Evolutionary conservation across 805 yeast genomes (phyloP).

Genomic region (Torulaspora microellipsoides): DNA sequence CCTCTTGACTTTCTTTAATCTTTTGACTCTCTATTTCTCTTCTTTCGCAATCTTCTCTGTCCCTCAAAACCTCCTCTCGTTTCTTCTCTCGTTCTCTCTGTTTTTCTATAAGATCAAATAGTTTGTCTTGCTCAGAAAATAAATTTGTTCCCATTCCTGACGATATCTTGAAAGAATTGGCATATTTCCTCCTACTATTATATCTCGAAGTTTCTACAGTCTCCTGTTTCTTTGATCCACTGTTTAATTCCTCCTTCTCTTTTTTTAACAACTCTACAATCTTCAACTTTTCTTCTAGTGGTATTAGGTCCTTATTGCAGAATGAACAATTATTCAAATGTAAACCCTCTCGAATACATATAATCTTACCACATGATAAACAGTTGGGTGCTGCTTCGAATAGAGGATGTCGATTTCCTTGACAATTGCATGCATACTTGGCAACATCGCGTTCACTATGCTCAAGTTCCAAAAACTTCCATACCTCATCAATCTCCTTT

Average conservation of each 20-base stretch:
- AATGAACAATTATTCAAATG: constrained; percentile 76
- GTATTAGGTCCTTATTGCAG: constrained; percentile 68
- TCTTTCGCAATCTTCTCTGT: constrained; percentile 28
- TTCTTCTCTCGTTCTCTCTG: constrained; percentile 37
- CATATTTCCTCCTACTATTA: constrained; percentile 31
- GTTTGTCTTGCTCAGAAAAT: constrained; percentile 62
- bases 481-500: constrained; percentile 60
- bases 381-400: constrained; percentile 92
- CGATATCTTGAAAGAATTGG: constrained; percentile 45
- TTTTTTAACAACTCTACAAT: constrained; percentile 48
- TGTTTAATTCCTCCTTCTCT: constrained; percentile 47
- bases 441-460: constrained; percentile 17
- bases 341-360: constrained; percentile 80
- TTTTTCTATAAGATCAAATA: constrained; percentile 57
- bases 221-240: constrained; percentile 17
- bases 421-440: constrained; percentile 61
- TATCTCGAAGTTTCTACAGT: constrained; percentile 18
- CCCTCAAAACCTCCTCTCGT: constrained; percentile 31
- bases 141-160: constrained; percentile 61
- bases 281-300: constrained; percentile 54
- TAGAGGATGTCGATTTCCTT: constrained; percentile 83
- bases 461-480: constrained; percentile 47
- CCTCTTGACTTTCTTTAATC: constrained; percentile 43
- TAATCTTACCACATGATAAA: constrained; percentile 87
- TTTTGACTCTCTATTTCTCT: constrained; percentile 36